Percentiles rank a stretch among this genome's conserved stretches.
Conservation (phyloP, 768 basidiomycete genomes). For the Obba rivulosa region DNA sequence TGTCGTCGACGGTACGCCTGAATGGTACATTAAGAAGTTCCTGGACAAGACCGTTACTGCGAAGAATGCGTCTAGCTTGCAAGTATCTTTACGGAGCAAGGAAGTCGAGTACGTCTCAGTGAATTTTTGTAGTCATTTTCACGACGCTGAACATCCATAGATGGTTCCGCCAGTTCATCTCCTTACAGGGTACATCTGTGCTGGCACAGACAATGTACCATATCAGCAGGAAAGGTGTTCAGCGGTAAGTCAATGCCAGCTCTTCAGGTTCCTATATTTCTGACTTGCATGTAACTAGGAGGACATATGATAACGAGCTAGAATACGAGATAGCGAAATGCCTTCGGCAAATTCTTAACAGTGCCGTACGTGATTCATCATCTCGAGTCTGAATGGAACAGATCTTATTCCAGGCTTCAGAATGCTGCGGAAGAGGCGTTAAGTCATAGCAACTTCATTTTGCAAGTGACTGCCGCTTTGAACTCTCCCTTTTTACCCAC, state of each 20-base stretch:
- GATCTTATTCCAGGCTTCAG: slow-evolving; percentile 31
- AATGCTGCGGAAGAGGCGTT: slow-evolving; percentile 67
- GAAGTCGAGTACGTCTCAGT: slow-evolving; percentile 62
- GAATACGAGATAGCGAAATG: slow-evolving; percentile 91
- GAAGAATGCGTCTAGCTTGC: slow-evolving; percentile 73
- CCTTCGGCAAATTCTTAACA: slow-evolving; percentile 77
- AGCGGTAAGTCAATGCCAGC: slow-evolving; percentile 41
- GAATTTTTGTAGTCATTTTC: not conserved
- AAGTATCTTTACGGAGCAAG: slow-evolving; percentile 73
- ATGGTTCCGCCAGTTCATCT: slow-evolving; percentile 77
- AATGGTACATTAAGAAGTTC: slow-evolving; percentile 92
- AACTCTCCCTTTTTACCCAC: slow-evolving; percentile 77
- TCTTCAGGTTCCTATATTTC: not conserved
- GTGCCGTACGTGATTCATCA: slow-evolving; percentile 33
- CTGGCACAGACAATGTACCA: slow-evolving; percentile 74
- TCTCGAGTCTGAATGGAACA: slow-evolving; percentile 1
- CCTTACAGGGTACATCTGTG: slow-evolving; percentile 77
- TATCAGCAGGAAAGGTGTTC: slow-evolving; percentile 62
- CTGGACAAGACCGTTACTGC: slow-evolving; percentile 79
- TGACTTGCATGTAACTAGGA: slow-evolving; percentile 29
- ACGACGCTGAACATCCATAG: slow-evolving; percentile 32
- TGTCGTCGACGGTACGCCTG: slow-evolving; percentile 68
- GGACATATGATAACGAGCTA: slow-evolving; percentile 58
- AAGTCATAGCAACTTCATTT: slow-evolving; percentile 65
- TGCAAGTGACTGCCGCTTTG: slow-evolving; percentile 76